Base-by-base conservation (phyloP, 129 eudicot genomes). In the Flaveria bidentis region DNA sequence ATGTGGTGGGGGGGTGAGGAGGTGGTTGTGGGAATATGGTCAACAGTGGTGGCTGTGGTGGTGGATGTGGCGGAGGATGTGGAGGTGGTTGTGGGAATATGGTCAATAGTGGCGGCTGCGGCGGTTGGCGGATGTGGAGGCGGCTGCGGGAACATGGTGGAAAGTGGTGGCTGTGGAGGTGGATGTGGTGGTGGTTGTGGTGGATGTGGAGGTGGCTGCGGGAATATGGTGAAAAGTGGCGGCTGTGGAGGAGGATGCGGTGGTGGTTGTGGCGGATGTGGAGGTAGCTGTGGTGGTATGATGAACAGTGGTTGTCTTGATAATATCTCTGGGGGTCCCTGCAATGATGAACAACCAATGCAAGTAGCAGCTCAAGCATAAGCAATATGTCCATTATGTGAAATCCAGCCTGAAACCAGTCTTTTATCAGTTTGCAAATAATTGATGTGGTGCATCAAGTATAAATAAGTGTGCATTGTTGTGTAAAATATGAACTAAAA, bases 311-410 rank as follows among this genome's bases (percentile, higher is more conserved):
- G 68, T 26, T 53, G 58, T 15, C 20, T 67, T 6, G 67, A 76
- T 68, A 77, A 56, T 68, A 77, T 53, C 15, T 28, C 65, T 8
- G 69, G 47, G 42, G 56, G 69, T 25, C n/a, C 74, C 58, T 67
- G 49, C 75, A 78, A 26, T 12, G 69, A 69, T 47, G 71, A 78
- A 78, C 82, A 57, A 58, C 76, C 82, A 58, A 69, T 78, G 71
- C 82, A 45, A 56, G 69, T 80, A 52, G 73, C 69, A 72, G 78
- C 74, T 73, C 50, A 52, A 12, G 83, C 83, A 53, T 80, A 80
- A 73, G 49, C 68, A 42, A 25, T 17, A 14, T 63, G 51, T 49
- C 49, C 63, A 75, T 62, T 64, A 50, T 49, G 36, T 44, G 16
- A n/a, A 25, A 13, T 33, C 51, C 63, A 12, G 63, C 51, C 47